These are phyloP conservation scores for Claviceps fusiformis DNA, from an alignment of 2,329 filamentous ascomycete genomes.

Conservation along the genomic window DNA sequence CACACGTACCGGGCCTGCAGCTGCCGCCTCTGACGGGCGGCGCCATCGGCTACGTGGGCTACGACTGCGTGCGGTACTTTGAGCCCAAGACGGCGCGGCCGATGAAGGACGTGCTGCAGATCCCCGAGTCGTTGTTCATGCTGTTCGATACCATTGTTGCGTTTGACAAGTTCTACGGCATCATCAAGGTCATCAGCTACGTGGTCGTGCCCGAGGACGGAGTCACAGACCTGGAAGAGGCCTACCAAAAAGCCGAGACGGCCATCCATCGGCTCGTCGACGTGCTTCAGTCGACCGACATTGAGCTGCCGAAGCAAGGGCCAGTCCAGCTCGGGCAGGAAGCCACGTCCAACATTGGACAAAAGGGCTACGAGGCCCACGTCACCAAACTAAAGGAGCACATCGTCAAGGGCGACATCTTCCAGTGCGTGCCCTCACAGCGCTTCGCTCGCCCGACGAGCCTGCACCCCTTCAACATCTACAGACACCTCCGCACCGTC, in stretches of 20 bases:
- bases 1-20: slow-evolving; percentile 66
- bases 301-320: slow-evolving; percentile 62
- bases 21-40: slow-evolving; percentile 82
- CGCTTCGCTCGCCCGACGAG: slow-evolving; percentile 79
- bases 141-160: slow-evolving; percentile 89
- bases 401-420: slow-evolving; percentile 85
- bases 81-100: slow-evolving; percentile 89
- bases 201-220: slow-evolving; percentile 47
- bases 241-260: slow-evolving; percentile 52
- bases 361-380: slow-evolving; percentile 77
- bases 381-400: slow-evolving; percentile 79
- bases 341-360: slow-evolving; percentile 87
- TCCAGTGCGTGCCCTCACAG: slow-evolving; percentile 93
- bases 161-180: slow-evolving; percentile 87
- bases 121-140: slow-evolving; percentile 95
- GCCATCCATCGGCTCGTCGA: slow-evolving; percentile 55
- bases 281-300: slow-evolving; percentile 59
- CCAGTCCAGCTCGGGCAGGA: slow-evolving; percentile 61
- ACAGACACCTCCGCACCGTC: slow-evolving; percentile 88
- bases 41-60: slow-evolving; percentile 91
- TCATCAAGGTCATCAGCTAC: slow-evolving; percentile 89
- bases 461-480: slow-evolving; percentile 95
- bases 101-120: slow-evolving; percentile 74
- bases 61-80: slow-evolving; percentile 95
- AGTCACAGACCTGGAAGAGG: slow-evolving; percentile 34